Base-by-base conservation (phyloP, 352 stramenopile species). In the Blastocystis sp. region DNA sequence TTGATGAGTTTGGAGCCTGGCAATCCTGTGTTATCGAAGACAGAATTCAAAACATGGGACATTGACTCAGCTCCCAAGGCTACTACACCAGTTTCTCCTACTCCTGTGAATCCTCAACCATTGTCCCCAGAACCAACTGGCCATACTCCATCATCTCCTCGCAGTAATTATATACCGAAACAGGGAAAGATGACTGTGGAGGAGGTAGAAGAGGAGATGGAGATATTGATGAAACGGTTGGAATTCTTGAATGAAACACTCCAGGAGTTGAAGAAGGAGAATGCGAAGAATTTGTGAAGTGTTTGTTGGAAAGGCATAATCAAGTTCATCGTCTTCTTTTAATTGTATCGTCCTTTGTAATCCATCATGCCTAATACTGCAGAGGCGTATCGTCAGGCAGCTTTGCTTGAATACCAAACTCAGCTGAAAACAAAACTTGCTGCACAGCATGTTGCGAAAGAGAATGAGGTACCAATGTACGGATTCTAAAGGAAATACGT, bases 291-390 rank as follows among this genome's bases (percentile, higher is more conserved):
- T 42, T 42, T 83, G 29, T 83, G 11, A 46, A 51, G 43, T 83
- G 71, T 51, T 66, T 46, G 39, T 35, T 65, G 11, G 49, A 39
- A 46, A 66, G 27, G 66, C 27, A 78, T 11, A 11, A 21, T 78
- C 35, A 58, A 24, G 11, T 59, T 59, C 43, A 29, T 58, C 16
- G 1, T 14, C 56, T 7, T 83, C 29, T 32, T 65, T 65, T 57
- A 6, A 63, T 57, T 9, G 12, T 35, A 83, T 83, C 46, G 49
- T 59, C 57, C 65, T 63, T 46, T 52, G 16, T 83, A 65, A 61
- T 83, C 43, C 27, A 27, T 24, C 27, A 83, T 83, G 71, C 71
- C 71, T 83, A 83, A 83, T 83, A 83, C 71, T 21, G 43, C 71
- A 83, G 71, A 83, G n/a, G 35, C 35, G 5, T 83, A 83, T 58